Evolutionary conservation across 495 filamentous ascomycete genomes (phyloP).

Genomic region (Podospora sp.): DNA sequence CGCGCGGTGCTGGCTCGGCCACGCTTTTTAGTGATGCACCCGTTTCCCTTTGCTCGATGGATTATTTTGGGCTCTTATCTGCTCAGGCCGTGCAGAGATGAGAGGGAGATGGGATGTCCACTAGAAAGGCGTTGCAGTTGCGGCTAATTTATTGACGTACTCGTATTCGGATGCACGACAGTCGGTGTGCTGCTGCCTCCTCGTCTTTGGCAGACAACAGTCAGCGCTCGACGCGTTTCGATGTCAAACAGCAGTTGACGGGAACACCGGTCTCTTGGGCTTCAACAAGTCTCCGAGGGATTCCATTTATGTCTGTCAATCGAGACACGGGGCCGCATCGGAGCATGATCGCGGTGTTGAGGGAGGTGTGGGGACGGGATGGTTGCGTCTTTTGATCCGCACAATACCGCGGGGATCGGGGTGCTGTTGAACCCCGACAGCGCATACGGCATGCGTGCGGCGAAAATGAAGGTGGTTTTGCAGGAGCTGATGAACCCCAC

Average conservation of each 20-base stretch:
- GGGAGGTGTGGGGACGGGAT: background rate
- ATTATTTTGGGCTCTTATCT: too few relatives aligned
- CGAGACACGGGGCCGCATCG: background rate
- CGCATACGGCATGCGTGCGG: background rate
- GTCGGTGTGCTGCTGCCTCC: background rate
- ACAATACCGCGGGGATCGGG: slow-evolving; percentile 7
- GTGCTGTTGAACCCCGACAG: slow-evolving; percentile 11
- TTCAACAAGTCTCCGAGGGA: background rate
- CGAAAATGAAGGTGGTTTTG: background rate
- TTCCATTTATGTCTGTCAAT: background rate
- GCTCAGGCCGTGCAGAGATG: too few relatives aligned
- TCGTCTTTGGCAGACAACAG: background rate
- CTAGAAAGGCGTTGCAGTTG: too few relatives aligned
- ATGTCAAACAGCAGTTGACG: background rate
- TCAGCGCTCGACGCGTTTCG: background rate
- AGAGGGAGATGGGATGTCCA: too few relatives aligned
- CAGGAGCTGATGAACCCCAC: background rate
- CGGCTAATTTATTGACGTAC: background rate
- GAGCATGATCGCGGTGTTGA: background rate
- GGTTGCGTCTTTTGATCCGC: background rate
- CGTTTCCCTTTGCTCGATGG: too few relatives aligned
- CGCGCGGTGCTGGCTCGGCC: too few relatives aligned
- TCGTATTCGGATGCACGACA: background rate
- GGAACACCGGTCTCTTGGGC: background rate
- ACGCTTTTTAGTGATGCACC: too few relatives aligned